Evolutionary conservation across 495 filamentous ascomycete genomes (phyloP).

Genomic region (Penicillium angulare): DNA sequence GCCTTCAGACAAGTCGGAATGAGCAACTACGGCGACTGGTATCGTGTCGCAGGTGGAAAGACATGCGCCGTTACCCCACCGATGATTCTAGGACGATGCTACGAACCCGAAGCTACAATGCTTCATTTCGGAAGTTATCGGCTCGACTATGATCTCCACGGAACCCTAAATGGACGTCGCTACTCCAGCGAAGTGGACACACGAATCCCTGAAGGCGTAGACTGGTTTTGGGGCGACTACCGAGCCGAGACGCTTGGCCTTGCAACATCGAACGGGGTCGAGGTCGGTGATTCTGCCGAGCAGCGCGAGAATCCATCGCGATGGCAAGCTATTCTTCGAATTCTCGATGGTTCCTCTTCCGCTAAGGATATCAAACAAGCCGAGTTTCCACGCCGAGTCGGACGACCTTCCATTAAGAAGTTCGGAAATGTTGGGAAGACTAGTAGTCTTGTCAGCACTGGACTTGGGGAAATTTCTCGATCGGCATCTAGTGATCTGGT

Average conservation of each 20-base stretch:
- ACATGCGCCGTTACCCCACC: slow-evolving; percentile 45
- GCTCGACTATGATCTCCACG: slow-evolving; percentile 33
- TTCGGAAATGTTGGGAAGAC: slow-evolving; percentile 34
- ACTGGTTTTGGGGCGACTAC: slow-evolving; percentile 58
- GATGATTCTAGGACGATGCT: slow-evolving; percentile 54
- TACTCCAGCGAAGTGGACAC: slow-evolving; percentile 43
- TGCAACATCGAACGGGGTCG: slow-evolving; percentile 50
- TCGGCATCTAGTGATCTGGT: not conserved
- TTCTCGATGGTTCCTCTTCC: slow-evolving; percentile 33
- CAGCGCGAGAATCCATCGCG: slow-evolving; percentile 37
- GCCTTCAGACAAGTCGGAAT: slow-evolving; percentile 43
- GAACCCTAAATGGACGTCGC: slow-evolving; percentile 37
- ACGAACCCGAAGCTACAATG: slow-evolving; percentile 47
- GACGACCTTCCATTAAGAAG: slow-evolving; percentile 22
- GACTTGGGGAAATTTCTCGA: slow-evolving; percentile 7
- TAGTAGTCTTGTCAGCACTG: slow-evolving; percentile 35
- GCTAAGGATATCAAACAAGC: not conserved
- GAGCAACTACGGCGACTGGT: slow-evolving; percentile 47
- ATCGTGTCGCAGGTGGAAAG: slow-evolving; percentile 38
- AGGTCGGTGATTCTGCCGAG: slow-evolving; percentile 42
- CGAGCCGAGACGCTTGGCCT: slow-evolving; percentile 54
- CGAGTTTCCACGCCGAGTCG: not conserved
- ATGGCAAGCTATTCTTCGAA: slow-evolving; percentile 45
- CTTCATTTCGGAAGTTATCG: slow-evolving; percentile 39
- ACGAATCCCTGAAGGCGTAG: slow-evolving; percentile 41